phyloP scores from a whole-genome alignment of 495 filamentous ascomycete genomes.

The Aspergillus ellipticus region DNA sequence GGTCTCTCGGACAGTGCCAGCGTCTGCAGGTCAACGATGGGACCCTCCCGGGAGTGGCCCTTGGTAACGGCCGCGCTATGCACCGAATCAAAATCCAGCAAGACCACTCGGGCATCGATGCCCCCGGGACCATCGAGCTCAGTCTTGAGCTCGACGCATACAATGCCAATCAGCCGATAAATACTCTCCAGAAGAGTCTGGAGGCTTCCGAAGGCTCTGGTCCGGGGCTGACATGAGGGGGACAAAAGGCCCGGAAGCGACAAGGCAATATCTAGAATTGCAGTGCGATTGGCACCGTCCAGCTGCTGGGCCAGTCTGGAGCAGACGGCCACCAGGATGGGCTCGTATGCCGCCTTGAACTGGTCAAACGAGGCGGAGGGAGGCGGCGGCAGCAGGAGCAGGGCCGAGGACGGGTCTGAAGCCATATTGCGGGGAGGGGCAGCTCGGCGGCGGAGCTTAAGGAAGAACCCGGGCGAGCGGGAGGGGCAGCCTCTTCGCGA shows the following conservation, averaged over 20 bases:
- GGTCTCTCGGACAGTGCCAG: slow-evolving; percentile 59
- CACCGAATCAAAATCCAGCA: slow-evolving; percentile 59
- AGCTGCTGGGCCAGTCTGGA: slow-evolving; percentile 26
- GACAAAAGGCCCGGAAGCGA: slow-evolving; percentile 39
- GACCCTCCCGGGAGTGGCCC: slow-evolving; percentile 46
- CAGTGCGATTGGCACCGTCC: slow-evolving; percentile 26
- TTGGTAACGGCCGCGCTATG: slow-evolving; percentile 22
- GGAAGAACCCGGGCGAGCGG: background rate
- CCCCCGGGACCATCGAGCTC: slow-evolving; percentile 65
- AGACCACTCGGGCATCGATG: slow-evolving; percentile 72
- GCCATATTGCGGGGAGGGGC: slow-evolving; percentile 21
- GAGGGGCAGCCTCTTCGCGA: background rate
- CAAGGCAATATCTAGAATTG: slow-evolving; percentile 43
- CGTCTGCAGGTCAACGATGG: slow-evolving; percentile 61
- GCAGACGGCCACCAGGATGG: slow-evolving; percentile 32
- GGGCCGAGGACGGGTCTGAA: slow-evolving; percentile 28
- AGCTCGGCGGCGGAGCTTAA: slow-evolving; percentile 5
- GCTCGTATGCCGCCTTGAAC: slow-evolving; percentile 40
- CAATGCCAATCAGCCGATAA: slow-evolving; percentile 70
- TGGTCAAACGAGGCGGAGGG: slow-evolving; percentile 36
- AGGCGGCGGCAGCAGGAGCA: slow-evolving; percentile 48
- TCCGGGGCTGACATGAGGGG: slow-evolving; percentile 41
- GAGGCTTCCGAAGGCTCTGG: slow-evolving; percentile 54
- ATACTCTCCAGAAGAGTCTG: slow-evolving; percentile 71
- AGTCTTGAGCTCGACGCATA: slow-evolving; percentile 58